A percentile compares a stretch with the other conserved stretches of the same genome.
phyloP scores from a whole-genome alignment of 108 stramenopile species.

The Chaetoceros tenuissimus region DNA sequence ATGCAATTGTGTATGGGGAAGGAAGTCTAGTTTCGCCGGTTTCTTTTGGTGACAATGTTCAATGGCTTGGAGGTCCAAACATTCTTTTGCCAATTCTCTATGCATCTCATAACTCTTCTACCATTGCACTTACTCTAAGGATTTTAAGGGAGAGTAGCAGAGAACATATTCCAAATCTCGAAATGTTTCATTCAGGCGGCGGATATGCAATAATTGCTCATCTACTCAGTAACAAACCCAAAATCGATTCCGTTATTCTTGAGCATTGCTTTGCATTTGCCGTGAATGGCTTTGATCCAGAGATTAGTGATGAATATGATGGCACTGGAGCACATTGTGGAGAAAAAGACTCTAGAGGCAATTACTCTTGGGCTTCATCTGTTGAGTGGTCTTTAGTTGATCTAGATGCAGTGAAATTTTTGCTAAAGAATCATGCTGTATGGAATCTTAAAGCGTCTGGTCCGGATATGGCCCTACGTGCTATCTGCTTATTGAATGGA shows the following conservation, averaged over 20 bases:
- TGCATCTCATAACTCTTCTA: slow-evolving; percentile 52
- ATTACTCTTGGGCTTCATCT: slow-evolving; percentile 27
- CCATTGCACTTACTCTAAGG: slow-evolving; percentile 55
- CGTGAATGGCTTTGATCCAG: slow-evolving; percentile 68
- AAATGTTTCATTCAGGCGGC: slow-evolving; percentile 72
- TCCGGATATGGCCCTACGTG: slow-evolving; percentile 63
- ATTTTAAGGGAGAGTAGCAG: slow-evolving; percentile 61
- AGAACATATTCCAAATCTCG: slow-evolving; percentile 72
- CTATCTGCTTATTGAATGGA: slow-evolving; percentile 65
- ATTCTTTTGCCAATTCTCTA: slow-evolving; percentile 69
- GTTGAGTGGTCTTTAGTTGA: slow-evolving; percentile 79
- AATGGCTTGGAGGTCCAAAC: slow-evolving; percentile 78
- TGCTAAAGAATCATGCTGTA: slow-evolving; percentile 83
- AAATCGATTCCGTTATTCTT: slow-evolving; percentile 60
- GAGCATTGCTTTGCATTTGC: slow-evolving; percentile 84
- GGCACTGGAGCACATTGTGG: slow-evolving; percentile 15
- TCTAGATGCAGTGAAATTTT: slow-evolving; percentile 86
- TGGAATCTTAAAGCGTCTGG: slow-evolving; percentile 71
- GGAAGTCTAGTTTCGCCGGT: slow-evolving; percentile 58
- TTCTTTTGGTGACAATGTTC: slow-evolving; percentile 80
- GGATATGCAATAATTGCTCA: slow-evolving; percentile 77
- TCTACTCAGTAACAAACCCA: slow-evolving; percentile 62
- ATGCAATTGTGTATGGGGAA: slow-evolving; percentile 67
- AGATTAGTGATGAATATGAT: slow-evolving; percentile 25
- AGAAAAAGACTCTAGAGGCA: slow-evolving; percentile 1